Evolutionary conservation across 1,139 yeast genomes (phyloP).

Genomic region (Scheffersomyces stambukii): DNA sequence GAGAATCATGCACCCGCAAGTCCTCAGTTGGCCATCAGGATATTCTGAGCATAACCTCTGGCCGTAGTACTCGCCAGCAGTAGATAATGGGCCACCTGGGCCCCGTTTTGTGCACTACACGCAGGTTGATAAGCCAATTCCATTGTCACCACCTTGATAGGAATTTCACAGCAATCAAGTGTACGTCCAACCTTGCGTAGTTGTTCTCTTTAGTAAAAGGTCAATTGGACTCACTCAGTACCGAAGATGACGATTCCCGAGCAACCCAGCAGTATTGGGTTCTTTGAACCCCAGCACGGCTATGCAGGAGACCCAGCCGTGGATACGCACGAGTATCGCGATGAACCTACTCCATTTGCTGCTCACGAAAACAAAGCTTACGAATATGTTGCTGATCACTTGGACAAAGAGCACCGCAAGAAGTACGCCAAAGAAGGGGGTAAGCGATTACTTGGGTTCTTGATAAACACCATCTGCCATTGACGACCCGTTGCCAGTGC

Average conservation of each 20-base stretch:
- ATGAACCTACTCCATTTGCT: conserved; percentile 32
- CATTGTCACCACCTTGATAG: no score
- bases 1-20: no score
- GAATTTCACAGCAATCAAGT: background rate
- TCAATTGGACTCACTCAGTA: no score
- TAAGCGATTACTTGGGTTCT: conserved; percentile 17
- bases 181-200: background rate
- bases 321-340: conserved; percentile 31
- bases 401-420: conserved; percentile 37
- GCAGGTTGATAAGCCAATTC: no score
- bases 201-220: background rate
- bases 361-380: conserved; percentile 24
- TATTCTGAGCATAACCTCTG: no score
- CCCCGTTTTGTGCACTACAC: no score
- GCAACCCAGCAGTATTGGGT: conserved; percentile 25
- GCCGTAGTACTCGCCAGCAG: no score
- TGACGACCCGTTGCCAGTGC: conserved; percentile 5
- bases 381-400: conserved; percentile 25
- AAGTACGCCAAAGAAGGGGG: conserved; percentile 26
- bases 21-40: no score
- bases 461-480: conserved; percentile 17
- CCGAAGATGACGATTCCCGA: conserved; percentile 19
- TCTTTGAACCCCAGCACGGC: conserved; percentile 29
- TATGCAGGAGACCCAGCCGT: conserved; percentile 24
- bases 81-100: no score